Evolutionary conservation across 2,329 filamentous ascomycete species (phyloP), one percentile per base, ranked within the genome.

Genomic region (Phialemonium atrogriseum): DNA sequence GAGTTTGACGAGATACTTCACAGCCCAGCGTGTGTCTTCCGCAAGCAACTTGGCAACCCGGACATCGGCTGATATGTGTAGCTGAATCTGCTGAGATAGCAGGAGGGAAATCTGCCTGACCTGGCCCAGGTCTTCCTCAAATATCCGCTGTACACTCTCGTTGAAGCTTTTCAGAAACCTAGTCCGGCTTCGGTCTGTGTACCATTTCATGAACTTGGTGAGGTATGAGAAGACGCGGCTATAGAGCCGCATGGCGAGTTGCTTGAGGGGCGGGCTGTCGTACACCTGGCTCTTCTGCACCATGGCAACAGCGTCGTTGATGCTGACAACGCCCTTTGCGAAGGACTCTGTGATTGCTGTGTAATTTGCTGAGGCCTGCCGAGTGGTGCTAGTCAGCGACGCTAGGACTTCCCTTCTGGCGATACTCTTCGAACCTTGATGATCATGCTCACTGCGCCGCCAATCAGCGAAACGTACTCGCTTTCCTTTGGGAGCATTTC

Each of bases 371-470:
- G 41, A 35, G 3, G 41, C 41, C 41, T 41, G 4, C n/a, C 3
- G 10, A 23, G 24, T n/a, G n/a, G n/a, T n/a, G n/a, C n/a, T n/a
- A n/a, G n/a, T n/a, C n/a, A n/a, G n/a, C n/a, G n/a, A n/a, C n/a
- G n/a, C n/a, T n/a, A n/a, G n/a, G n/a, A n/a, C n/a, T n/a, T n/a
- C n/a, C n/a, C n/a, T n/a, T n/a, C n/a, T n/a, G n/a, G n/a, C n/a
- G n/a, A n/a, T n/a, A n/a, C n/a, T n/a, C n/a, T n/a, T n/a, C n/a
- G 24, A 14, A 39, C 36, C 36, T 39, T 43, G 27, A 43, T 31
- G 12, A 39, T 35, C 39, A 41, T 39, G 17, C 27, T 14, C 9
- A 43, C 36, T 6, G 38, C 35, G 7, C 38, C 41, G 4, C 34
- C 32, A 28, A 43, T 27, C 2, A 43, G 12, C 2, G 38, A 38